Conservation (phyloP, 2,329 filamentous ascomycete species). For the Aspergillus phoenicis region DNA sequence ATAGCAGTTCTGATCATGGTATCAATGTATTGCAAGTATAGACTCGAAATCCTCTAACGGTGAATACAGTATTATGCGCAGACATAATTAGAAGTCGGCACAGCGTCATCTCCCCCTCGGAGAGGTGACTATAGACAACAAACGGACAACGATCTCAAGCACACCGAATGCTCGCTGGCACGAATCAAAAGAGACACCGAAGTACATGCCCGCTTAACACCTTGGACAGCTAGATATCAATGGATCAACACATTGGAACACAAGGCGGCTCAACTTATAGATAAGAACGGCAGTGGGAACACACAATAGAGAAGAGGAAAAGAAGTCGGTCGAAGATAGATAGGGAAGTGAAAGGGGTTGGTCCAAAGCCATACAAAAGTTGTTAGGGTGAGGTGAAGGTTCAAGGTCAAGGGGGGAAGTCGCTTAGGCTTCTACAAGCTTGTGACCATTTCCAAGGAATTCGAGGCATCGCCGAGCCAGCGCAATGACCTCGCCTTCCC, state of each 20-base stretch:
- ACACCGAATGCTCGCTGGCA: constrained; percentile 40
- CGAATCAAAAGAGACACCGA: constrained; percentile 27
- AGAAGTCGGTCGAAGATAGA: constrained; percentile 12
- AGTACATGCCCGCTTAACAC: constrained; percentile 39
- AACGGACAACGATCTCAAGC: constrained; percentile 16
- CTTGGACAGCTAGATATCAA: constrained; percentile 24
- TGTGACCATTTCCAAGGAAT: constrained; percentile 75
- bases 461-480: constrained; percentile 89
- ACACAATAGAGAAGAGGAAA: constrained; percentile 16
- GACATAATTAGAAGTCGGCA: constrained; percentile 24
- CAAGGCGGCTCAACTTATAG: constrained; percentile 13
- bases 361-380: constrained; percentile 12
- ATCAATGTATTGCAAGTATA: constrained; percentile 26
- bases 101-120: constrained; percentile 17
- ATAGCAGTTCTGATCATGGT: constrained; percentile 18
- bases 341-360: constrained; percentile 19
- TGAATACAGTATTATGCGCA: constrained; percentile 34
- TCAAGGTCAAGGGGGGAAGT: neutral
- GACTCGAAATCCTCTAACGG: constrained; percentile 29
- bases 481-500: constrained; percentile 89
- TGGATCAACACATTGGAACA: constrained; percentile 17
- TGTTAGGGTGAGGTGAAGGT: neutral
- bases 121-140: constrained; percentile 17
- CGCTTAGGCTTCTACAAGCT: constrained; percentile 75
- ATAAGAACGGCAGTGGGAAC: constrained; percentile 2